A percentile compares a stretch with the other conserved stretches of the same genome.
These are phyloP conservation scores for Backusella luteola DNA, from an alignment of 192 early-diverging fungal species.

Conservation along the genomic window DNA sequence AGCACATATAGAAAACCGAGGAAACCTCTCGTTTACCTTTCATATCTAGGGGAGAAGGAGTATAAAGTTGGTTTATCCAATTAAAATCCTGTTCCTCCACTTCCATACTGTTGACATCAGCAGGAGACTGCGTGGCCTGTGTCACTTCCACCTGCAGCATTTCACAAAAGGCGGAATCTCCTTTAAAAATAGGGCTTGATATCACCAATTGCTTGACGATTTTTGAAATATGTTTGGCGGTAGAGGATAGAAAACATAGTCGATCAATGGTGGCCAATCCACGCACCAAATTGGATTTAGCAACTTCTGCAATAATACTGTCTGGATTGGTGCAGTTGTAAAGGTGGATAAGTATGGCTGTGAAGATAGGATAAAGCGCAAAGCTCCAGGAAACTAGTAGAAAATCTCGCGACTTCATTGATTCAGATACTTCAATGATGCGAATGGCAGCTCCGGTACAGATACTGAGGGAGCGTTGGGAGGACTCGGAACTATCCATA, in stretches of 20 bases:
- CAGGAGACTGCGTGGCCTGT: neutral
- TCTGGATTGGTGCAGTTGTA: conserved; percentile 13
- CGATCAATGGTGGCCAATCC: neutral
- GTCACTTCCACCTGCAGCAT: neutral
- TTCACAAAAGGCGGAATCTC: neutral
- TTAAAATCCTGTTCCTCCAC: neutral
- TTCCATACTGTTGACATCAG: neutral
- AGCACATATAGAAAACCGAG: too few relatives aligned
- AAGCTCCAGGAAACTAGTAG: conserved; percentile 27
- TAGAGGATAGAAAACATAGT: neutral
- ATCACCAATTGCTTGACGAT: neutral
- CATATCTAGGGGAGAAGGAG: neutral
- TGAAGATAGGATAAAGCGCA: conserved; percentile 20
- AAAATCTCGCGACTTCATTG: conserved; percentile 32
- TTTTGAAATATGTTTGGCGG: neutral
- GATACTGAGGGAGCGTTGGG: conserved; percentile 28
- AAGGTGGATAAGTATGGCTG: conserved; percentile 20
- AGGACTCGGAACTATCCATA: conserved; percentile 16
- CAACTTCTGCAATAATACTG: conserved; percentile 9
- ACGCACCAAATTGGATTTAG: conserved; percentile 15
- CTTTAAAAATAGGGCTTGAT: neutral
- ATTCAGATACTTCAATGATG: conserved; percentile 26
- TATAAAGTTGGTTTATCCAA: conserved; percentile 9
- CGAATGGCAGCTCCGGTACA: conserved; percentile 33
- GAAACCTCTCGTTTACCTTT: neutral